Base-by-base conservation (phyloP, 2,329 filamentous ascomycete genomes). In the Geosmithia putterillii region DNA sequence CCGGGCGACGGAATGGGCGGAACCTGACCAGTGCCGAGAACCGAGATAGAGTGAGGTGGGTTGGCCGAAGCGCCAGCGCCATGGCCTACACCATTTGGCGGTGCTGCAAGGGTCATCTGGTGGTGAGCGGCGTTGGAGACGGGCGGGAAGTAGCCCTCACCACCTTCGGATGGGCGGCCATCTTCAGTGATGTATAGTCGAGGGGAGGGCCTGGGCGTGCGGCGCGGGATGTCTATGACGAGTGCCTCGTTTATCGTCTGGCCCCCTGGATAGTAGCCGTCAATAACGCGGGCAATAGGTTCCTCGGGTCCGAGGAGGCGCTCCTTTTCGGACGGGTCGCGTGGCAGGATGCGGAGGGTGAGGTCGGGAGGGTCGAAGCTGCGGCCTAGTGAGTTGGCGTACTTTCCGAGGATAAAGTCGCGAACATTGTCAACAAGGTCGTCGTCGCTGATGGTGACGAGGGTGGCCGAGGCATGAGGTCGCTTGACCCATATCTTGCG, bases 401-500 rank as follows among this genome's bases (percentile, higher is more conserved):
- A 98, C 67, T 96, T 96, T 55, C 79, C 80, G 52, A 96, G 68
- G 45, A 96, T 92, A 70, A 87, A 79, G 52, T 95, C 92, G 53
- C 90, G 83, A 48, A 95, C 82, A 63, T 95, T 90, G 61, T 98
- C 92, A 45, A 96, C 89, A 53, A 96, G 67, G 57, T 95, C 88
- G 54, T 94, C 87, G 55, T 94, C 85, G 52, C 79, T 74, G 54
- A 94, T 84, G 47, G 83, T 79, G 44, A 98, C 83, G 54, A 92
- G 71, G 14, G 92, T 98, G 35, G 90, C 80, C 45, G 90, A 95
- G 46, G 81, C 85, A 50, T 82, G 76, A 18, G 85, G 84, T 54
- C 90, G 76, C 69, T 84, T 92, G 58, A 96, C 90, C 92, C 92
- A 98, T 54, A 96, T 81, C 71, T 94, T 95, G 59, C 86, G 76